Percentiles rank a stretch among this genome's conserved stretches.
Evolutionary conservation across 2,329 filamentous ascomycete species (phyloP).

Genomic region (Lachnellula subtilissima): DNA sequence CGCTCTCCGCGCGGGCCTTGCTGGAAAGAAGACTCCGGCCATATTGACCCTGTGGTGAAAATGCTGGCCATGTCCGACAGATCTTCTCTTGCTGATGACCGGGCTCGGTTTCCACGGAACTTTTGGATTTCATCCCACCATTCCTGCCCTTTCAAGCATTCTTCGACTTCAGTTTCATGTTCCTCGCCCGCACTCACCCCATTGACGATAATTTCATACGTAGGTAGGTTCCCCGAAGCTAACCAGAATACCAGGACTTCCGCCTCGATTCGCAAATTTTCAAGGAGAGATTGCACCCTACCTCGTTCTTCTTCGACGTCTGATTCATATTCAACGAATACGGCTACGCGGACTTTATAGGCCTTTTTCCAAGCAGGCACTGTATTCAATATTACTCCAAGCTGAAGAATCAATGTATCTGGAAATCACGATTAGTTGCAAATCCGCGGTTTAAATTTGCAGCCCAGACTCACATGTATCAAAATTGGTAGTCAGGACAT

Average conservation of each 20-base stretch:
- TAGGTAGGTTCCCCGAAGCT: constrained; percentile 64
- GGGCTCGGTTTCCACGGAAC: constrained; percentile 38
- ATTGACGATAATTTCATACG: constrained; percentile 76
- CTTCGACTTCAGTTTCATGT: constrained; percentile 56
- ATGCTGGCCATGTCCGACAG: constrained; percentile 40
- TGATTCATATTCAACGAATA: constrained; percentile 84
- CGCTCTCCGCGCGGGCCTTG: constrained; percentile 43
- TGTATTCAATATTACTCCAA: constrained; percentile 79
- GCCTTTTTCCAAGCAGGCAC: constrained; percentile 74
- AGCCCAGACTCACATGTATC: constrained; percentile 65
- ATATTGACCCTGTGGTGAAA: constrained; percentile 38
- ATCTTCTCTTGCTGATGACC: constrained; percentile 37
- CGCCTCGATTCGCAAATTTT: constrained; percentile 77
- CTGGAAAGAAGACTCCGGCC: constrained; percentile 50
- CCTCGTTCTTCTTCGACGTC: constrained; percentile 75
- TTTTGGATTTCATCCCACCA: constrained; percentile 78
- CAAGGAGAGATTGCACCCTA: constrained; percentile 67
- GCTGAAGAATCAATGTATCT: constrained; percentile 76
- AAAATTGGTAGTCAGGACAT: constrained; percentile 79
- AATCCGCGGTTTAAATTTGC: neutral
- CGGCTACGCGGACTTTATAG: constrained; percentile 70
- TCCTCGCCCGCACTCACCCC: constrained; percentile 54
- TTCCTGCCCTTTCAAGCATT: constrained; percentile 63
- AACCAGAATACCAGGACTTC: constrained; percentile 78
- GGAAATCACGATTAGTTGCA: constrained; percentile 11